Evolutionary conservation across 371 early-diverging fungal genomes (phyloP), one percentile per base, ranked within the genome.

Genomic region (Syncephalastrum monosporum): DNA sequence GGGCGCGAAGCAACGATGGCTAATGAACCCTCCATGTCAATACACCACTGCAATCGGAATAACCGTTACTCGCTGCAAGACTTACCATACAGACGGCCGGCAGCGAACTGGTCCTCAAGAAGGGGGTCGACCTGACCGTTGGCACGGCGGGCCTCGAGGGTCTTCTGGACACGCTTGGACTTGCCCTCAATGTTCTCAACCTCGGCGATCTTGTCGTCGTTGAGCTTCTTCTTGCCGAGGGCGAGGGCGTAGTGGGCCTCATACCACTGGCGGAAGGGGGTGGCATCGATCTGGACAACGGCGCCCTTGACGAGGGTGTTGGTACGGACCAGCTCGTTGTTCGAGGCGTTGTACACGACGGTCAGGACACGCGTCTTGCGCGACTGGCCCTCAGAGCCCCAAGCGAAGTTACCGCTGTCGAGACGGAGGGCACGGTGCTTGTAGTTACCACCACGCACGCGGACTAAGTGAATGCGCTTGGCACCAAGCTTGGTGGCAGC

Each of bases 311-410:
- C 98, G 47, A 99, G 85, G 53, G 99, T 99, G 86, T 97, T 97
- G 81, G 99, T 99, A 71, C 99, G 93, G 77, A 99, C 96, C 69
- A 99, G 85, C 84, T 99, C 99, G 91, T 99, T 99, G 93, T 93
- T 95, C 75, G 94, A 91, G 66, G 98, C 91, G 84, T 99, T 98
- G 92, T 99, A 99, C 65, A 93, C 91, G 66, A 99, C 99, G 57
- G 86, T 82, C 68, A 94, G 79, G 71, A 99, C 89, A 82, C 96
- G 91, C 63, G 93, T 83, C 86, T 93, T 96, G 85, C 89, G 89
- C 64, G 95, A 85, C 79, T 85, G 69, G 56, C 89, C 71, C 84
- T 96, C 94, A 47, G 95, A 91, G 62, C 91, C 94, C 93, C 96
- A 95, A 47, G 95, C 86, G 84, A 94, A 98, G 86, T 93, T 96